Evolutionary conservation across 1,139 yeast species (phyloP).

Genomic region (Blastobotrys persicus): DNA sequence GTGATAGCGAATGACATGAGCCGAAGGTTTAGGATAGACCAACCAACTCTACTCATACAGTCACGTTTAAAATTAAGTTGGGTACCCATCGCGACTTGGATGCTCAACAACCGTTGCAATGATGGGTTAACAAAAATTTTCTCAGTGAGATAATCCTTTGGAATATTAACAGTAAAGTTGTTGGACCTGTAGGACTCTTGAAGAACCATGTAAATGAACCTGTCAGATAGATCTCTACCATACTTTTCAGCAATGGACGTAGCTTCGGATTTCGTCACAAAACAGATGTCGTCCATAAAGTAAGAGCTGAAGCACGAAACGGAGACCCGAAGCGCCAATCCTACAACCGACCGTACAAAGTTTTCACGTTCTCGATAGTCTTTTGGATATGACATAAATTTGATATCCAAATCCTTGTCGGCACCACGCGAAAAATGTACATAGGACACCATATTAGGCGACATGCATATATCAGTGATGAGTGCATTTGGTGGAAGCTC

Average conservation of each 20-base stretch:
- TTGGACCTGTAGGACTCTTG: constrained; percentile 69
- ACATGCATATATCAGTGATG: constrained; percentile 13
- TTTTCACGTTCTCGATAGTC: constrained; percentile 18
- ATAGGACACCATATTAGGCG: constrained; percentile 47
- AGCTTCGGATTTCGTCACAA: constrained; percentile 46
- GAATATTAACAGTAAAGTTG: constrained; percentile 64
- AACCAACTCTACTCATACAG: constrained; percentile 58
- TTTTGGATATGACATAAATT: constrained; percentile 18
- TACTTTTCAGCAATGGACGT: constrained; percentile 11
- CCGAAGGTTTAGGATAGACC: constrained; percentile 67
- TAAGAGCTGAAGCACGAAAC: constrained; percentile 63
- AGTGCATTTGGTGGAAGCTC: constrained; percentile 5
- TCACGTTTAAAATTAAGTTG: constrained; percentile 44
- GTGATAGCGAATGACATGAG: constrained; percentile 72
- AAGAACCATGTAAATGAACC: constrained; percentile 41
- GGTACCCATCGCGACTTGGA: constrained; percentile 66
- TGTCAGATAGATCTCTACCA: constrained; percentile 16
- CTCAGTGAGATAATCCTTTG: constrained; percentile 63
- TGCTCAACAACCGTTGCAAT: constrained; percentile 58
- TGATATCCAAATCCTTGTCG: constrained; percentile 23
- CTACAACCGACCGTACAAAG: constrained; percentile 47
- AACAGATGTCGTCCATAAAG: constrained; percentile 64
- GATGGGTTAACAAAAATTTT: constrained; percentile 72
- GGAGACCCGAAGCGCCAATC: constrained; percentile 64
- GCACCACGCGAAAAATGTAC: constrained; percentile 36